Percentiles rank a stretch among this genome's conserved stretches.
phyloP scores from a whole-genome alignment of 2,329 filamentous ascomycete genomes.

The Dactylellina sp. region DNA sequence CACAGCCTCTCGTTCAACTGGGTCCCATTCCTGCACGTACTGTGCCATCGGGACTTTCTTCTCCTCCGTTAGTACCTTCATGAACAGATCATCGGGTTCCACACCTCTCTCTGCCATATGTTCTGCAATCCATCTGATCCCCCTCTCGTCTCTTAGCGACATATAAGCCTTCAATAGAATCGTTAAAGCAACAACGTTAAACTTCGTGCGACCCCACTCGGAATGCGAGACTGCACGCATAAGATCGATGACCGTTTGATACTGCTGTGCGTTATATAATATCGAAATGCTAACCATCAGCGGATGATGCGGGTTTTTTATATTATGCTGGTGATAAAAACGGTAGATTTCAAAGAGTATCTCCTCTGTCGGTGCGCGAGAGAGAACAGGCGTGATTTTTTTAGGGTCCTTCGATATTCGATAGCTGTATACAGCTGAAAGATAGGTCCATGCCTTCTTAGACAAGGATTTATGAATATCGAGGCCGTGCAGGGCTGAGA shows the following conservation, averaged over 20 bases:
- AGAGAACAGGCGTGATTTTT: constrained; percentile 23
- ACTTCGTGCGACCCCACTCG: constrained; percentile 56
- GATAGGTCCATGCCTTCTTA: constrained; percentile 27
- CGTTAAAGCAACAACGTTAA: constrained; percentile 58
- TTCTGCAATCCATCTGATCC: constrained; percentile 57
- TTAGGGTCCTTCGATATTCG: constrained; percentile 13
- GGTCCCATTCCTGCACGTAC: constrained; percentile 32
- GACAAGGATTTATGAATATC: constrained; percentile 35
- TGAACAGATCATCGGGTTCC: constrained; percentile 38
- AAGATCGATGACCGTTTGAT: constrained; percentile 55
- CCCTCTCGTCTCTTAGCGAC: constrained; percentile 56
- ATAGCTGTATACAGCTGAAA: constrained; percentile 43
- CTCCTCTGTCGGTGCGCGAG: constrained; percentile 16
- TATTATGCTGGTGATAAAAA: constrained; percentile 54
- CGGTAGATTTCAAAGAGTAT: constrained; percentile 54
- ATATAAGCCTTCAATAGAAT: constrained; percentile 59
- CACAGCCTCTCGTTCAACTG: constrained; percentile 1
- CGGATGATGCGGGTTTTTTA: constrained; percentile 58
- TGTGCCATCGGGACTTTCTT: constrained; percentile 27
- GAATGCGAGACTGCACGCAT: constrained; percentile 57
- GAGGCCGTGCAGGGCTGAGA: constrained; percentile 36
- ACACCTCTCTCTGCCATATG: constrained; percentile 30
- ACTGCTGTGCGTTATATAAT: constrained; percentile 47
- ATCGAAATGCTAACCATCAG: constrained; percentile 57
- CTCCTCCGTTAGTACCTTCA: constrained; percentile 34